These are phyloP conservation scores for Microascus cirrosus DNA, from an alignment of 2,329 filamentous ascomycete genomes.

Conservation along the genomic window DNA sequence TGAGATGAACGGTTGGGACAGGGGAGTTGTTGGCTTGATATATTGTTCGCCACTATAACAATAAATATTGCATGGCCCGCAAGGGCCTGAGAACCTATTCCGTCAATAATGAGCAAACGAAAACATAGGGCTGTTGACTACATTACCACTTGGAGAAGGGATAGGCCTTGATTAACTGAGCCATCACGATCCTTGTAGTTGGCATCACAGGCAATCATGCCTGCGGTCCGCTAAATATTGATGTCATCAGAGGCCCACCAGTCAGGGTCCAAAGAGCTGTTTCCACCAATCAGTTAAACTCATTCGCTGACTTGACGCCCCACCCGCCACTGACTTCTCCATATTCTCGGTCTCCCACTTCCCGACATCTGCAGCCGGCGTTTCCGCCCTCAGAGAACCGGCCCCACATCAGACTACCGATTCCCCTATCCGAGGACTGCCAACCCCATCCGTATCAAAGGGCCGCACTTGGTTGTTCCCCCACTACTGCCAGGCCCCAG, in stretches of 20 bases:
- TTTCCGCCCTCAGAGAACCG: conserved; percentile 3
- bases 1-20: too few relatives aligned
- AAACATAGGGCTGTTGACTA: too few relatives aligned
- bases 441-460: conserved; percentile 8
- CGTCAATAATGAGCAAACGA: too few relatives aligned
- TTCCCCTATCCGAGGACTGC: conserved; percentile 10
- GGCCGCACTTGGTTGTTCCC: not conserved
- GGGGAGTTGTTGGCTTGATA: too few relatives aligned
- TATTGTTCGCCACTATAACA: too few relatives aligned
- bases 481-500: not conserved
- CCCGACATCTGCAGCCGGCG: conserved; percentile 9
- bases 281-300: not conserved
- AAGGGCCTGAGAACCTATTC: too few relatives aligned
- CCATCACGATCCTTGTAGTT: too few relatives aligned
- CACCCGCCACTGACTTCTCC: not conserved
- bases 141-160: too few relatives aligned
- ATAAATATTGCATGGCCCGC: too few relatives aligned
- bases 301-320: not conserved
- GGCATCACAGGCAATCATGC: too few relatives aligned
- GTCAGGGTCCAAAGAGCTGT: not conserved
- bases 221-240: too few relatives aligned
- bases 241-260: not conserved
- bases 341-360: conserved; percentile 1
- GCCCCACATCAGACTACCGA: conserved; percentile 13
- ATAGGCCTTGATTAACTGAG: too few relatives aligned